These are phyloP conservation scores for Picochlorum sp. DNA, from an alignment of 139 green algal genomes.

Conservation along the genomic window DNA sequence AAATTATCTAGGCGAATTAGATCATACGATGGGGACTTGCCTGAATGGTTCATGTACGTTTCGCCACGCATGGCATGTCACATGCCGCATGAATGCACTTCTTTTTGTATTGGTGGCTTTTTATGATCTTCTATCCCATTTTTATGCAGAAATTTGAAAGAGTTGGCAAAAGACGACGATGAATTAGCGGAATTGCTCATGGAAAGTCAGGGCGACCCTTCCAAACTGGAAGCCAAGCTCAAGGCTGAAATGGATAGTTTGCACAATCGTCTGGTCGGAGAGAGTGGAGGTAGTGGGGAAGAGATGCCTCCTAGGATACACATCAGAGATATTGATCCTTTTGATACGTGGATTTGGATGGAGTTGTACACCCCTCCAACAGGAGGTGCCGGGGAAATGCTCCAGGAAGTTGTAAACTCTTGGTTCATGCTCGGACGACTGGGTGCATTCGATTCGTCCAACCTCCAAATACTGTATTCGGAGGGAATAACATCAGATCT, in stretches of 20 bases:
- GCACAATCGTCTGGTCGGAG: constrained; percentile 9
- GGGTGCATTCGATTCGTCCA: constrained; percentile 72
- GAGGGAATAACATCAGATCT: constrained; percentile 46
- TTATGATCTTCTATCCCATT: neutral
- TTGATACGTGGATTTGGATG: constrained; percentile 28
- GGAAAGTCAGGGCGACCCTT: constrained; percentile 9
- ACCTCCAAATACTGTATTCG: constrained; percentile 66
- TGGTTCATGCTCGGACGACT: constrained; percentile 86
- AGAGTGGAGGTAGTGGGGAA: constrained; percentile 11
- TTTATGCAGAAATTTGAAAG: constrained; percentile 22
- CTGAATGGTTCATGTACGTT: constrained; percentile 11
- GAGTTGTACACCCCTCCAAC: constrained; percentile 24
- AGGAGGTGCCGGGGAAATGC: constrained; percentile 10
- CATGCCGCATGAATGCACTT: neutral
- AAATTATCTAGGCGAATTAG: neutral
- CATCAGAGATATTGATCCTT: constrained; percentile 13
- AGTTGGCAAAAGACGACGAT: constrained; percentile 14
- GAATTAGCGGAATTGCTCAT: constrained; percentile 15
- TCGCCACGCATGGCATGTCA: too few species aligned
- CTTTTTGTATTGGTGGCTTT: neutral
- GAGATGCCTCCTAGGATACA: constrained; percentile 14
- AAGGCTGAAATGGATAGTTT: constrained; percentile 17
- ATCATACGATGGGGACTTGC: constrained; percentile 5
- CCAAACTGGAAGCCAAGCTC: neutral
- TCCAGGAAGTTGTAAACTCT: constrained; percentile 49